Conservation (phyloP, 2,329 filamentous ascomycete species). For the Cercospora sesami region DNA sequence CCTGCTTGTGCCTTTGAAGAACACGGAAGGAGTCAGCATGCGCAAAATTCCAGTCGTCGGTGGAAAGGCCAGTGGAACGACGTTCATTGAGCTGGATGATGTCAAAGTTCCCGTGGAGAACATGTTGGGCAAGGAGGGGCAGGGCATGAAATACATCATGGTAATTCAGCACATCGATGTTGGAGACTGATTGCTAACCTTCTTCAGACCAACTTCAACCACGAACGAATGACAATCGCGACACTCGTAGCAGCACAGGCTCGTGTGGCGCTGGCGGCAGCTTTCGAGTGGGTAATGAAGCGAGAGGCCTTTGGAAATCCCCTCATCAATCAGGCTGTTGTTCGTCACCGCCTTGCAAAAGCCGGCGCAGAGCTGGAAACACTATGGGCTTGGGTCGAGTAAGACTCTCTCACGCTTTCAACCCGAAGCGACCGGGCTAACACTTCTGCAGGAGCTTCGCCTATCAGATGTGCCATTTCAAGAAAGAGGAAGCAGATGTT, state of each 20-base stretch:
- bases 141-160: constrained; percentile 79
- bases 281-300: background rate
- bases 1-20: constrained; percentile 75
- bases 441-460: background rate
- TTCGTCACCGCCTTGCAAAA: background rate
- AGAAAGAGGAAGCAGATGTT: background rate
- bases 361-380: background rate
- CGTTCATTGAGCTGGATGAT: constrained; percentile 78
- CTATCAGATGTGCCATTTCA: constrained; percentile 1
- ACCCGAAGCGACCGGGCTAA: background rate
- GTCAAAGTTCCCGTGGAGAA: constrained; percentile 79
- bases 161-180: background rate
- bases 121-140: constrained; percentile 78
- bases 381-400: background rate
- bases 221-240: background rate
- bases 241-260: background rate
- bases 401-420: background rate
- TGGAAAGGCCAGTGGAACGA: constrained; percentile 67
- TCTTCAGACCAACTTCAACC: background rate
- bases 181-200: background rate
- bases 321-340: background rate
- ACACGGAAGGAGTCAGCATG: constrained; percentile 58
- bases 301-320: background rate
- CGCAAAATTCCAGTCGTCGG: constrained; percentile 61
- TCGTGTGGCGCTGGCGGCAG: background rate